A percentile compares a stretch with the other conserved stretches of the same genome.
phyloP scores from a whole-genome alignment of 225 moss, liverwort and hornwort genomes.

The Takakia lepidozioides region DNA sequence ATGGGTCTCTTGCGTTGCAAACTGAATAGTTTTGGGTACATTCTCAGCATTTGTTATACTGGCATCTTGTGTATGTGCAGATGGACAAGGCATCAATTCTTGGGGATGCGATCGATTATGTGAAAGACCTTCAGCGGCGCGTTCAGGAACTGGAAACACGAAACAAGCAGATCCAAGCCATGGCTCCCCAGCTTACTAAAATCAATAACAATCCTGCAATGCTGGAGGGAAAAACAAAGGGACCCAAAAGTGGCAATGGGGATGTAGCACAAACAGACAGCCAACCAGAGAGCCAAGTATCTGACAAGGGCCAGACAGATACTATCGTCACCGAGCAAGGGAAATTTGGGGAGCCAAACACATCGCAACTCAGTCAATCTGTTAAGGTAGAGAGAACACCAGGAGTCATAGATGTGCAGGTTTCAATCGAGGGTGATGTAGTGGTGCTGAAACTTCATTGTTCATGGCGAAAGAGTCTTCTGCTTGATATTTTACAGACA shows the following conservation, averaged over 20 bases:
- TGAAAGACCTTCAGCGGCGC: no score
- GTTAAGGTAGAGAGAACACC: slow-evolving; percentile 9
- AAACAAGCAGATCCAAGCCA: no score
- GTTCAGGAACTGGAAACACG: no score
- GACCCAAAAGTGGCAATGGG: slow-evolving; percentile 1
- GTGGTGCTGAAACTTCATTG: slow-evolving; percentile 51
- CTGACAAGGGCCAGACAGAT: slow-evolving; percentile 1
- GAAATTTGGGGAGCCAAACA: slow-evolving; percentile 11
- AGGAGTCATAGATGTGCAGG: slow-evolving; percentile 34
- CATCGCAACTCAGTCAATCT: background rate
- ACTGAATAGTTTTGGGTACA: no score
- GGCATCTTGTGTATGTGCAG: no score
- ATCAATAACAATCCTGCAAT: no score
- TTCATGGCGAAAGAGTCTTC: slow-evolving; percentile 61
- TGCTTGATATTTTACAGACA: slow-evolving; percentile 55
- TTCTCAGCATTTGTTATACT: no score
- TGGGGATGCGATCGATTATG: no score
- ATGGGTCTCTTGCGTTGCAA: no score
- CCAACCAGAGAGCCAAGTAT: background rate
- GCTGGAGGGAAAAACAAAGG: slow-evolving; percentile 9
- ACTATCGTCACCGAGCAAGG: slow-evolving; percentile 10
- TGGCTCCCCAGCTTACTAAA: no score
- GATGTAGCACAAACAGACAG: slow-evolving; percentile 4
- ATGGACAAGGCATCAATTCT: no score
- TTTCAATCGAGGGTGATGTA: slow-evolving; percentile 36